Percentiles rank a stretch among this genome's conserved stretches.
Conservation (phyloP, 2,329 filamentous ascomycete species). For the Elsinoe perseae region DNA sequence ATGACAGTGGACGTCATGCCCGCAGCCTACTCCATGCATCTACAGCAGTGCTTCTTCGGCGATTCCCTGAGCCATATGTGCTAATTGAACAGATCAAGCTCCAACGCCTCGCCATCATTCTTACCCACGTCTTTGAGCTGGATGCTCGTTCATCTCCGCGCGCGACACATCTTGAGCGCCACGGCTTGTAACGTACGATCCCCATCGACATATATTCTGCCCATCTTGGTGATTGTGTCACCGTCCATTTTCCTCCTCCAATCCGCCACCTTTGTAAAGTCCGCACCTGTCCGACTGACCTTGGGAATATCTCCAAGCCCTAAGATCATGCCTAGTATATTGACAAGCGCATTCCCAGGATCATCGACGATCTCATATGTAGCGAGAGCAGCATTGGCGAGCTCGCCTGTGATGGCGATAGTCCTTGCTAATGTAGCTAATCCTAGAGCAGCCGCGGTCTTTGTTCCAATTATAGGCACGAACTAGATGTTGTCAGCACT, state of each 20-base stretch:
- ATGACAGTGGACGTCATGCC: too few relatives aligned
- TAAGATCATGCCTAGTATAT: slow-evolving; percentile 18
- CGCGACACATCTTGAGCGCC: not conserved
- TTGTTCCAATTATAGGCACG: slow-evolving; percentile 17
- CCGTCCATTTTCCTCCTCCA: slow-evolving; percentile 11
- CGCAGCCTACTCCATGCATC: too few relatives aligned
- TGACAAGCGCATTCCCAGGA: slow-evolving; percentile 15
- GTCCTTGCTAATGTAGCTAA: slow-evolving; percentile 11
- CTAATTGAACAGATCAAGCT: too few relatives aligned
- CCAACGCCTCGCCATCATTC: too few relatives aligned
- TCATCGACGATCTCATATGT: slow-evolving; percentile 19
- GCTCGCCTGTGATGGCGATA: slow-evolving; percentile 16
- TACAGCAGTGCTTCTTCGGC: too few relatives aligned
- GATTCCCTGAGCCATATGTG: too few relatives aligned
- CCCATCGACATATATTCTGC: not conserved
- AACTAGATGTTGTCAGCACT: too few relatives aligned
- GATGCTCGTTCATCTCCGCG: too few relatives aligned
- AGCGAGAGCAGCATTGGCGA: slow-evolving; percentile 17
- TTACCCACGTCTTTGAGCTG: too few relatives aligned
- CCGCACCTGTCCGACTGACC: slow-evolving; percentile 5
- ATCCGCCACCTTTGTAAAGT: slow-evolving; percentile 13
- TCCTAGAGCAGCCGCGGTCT: slow-evolving; percentile 13
- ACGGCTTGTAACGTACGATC: not conserved
- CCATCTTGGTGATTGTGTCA: not conserved
- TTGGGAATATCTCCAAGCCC: slow-evolving; percentile 18